phyloP scores from a whole-genome alignment of 1,284 basidiomycete genomes.

The Leccinum pseudoinsigne region DNA sequence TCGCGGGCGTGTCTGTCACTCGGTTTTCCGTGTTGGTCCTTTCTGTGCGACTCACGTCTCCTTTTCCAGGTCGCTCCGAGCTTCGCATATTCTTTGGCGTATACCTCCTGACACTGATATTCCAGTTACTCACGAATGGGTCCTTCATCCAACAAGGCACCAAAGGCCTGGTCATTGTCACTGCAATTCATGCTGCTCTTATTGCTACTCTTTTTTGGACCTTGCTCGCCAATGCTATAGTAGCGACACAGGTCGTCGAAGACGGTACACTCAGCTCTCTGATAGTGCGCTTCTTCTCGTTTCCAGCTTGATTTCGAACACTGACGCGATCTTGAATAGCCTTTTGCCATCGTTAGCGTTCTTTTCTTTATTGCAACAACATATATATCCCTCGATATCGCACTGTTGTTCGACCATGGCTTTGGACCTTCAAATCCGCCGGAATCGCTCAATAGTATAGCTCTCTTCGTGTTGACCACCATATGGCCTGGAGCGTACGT shows the following conservation, averaged over 20 bases:
- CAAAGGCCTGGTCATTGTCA: conserved; percentile 64
- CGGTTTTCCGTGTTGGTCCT: neutral
- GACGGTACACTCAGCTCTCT: conserved; percentile 77
- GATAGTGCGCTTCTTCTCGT: conserved; percentile 48
- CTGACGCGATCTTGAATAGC: conserved; percentile 41
- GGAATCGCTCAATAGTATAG: conserved; percentile 54
- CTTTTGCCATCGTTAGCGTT: conserved; percentile 57
- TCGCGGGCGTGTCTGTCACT: neutral
- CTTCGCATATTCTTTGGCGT: conserved; percentile 61
- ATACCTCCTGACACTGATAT: conserved; percentile 70
- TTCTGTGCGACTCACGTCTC: conserved; percentile 12
- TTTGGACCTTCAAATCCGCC: conserved; percentile 65
- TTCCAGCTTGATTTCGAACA: neutral
- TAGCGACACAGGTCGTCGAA: conserved; percentile 82
- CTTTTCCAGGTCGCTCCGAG: conserved; percentile 60
- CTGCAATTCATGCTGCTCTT: conserved; percentile 71
- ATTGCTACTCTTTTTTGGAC: conserved; percentile 77
- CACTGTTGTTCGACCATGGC: conserved; percentile 56
- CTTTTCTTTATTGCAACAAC: conserved; percentile 69
- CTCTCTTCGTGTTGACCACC: conserved; percentile 77
- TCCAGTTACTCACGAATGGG: conserved; percentile 80
- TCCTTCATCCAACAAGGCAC: conserved; percentile 76
- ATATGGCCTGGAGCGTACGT: conserved; percentile 81
- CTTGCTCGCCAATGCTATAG: conserved; percentile 74
- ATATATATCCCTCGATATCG: conserved; percentile 81